A percentile compares a stretch with the other conserved stretches of the same genome.
phyloP scores from a whole-genome alignment of 2,329 filamentous ascomycete species.

The Neophaeococcomyces aloes region DNA sequence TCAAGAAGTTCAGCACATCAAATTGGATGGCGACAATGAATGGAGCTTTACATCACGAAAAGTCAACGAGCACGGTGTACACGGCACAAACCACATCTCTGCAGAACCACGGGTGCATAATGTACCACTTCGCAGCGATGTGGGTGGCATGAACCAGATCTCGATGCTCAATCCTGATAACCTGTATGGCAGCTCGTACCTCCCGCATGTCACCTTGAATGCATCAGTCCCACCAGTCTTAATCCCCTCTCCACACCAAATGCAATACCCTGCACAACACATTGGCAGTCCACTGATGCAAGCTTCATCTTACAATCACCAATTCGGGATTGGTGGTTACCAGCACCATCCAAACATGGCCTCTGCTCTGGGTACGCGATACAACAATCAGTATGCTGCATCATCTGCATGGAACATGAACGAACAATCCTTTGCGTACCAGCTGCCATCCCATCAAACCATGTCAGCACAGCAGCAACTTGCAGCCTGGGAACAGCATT shows the following conservation, averaged over 20 bases:
- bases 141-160: no score
- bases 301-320: constrained; percentile 4
- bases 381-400: constrained; percentile 1
- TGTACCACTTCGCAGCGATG: background rate
- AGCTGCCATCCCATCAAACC: background rate
- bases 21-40: background rate
- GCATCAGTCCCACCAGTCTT: constrained; percentile 7
- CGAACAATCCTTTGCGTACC: background rate
- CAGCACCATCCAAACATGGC: constrained; percentile 1
- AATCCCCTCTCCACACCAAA: constrained; percentile 5
- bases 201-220: constrained; percentile 4
- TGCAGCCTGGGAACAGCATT: constrained; percentile 6
- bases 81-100: background rate
- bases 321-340: constrained; percentile 8
- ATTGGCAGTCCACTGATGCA: constrained; percentile 2
- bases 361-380: background rate
- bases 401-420: background rate
- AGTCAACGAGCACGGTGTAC: background rate
- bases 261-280: constrained; percentile 4
- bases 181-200: background rate
- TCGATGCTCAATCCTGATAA: background rate
- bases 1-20: background rate
- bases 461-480: constrained; percentile 4
- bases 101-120: background rate
- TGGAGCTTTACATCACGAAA: background rate